Evolutionary conservation across 1,139 yeast species (phyloP).

Genomic region (Suhomyces wounanorum): DNA sequence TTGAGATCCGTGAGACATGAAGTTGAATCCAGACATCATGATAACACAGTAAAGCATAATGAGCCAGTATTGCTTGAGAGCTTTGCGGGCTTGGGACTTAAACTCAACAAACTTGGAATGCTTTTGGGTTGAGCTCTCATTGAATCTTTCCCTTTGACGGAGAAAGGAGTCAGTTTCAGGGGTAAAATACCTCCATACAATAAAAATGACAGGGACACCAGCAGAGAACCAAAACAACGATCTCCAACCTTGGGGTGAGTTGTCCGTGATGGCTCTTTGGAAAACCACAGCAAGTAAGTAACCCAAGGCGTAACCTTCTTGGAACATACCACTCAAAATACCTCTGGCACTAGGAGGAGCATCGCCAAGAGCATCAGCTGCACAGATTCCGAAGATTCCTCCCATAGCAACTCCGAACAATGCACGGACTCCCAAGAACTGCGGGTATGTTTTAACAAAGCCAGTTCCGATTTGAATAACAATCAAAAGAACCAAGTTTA

Average conservation of each 20-base stretch:
- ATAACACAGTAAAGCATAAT: constrained; percentile 37
- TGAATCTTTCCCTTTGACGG: constrained; percentile 26
- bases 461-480: constrained; percentile 45
- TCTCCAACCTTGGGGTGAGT: constrained; percentile 40
- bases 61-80: constrained; percentile 41
- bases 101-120: constrained; percentile 21
- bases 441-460: constrained; percentile 38
- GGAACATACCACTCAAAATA: constrained; percentile 42
- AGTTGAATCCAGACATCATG: constrained; percentile 48
- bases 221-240: constrained; percentile 46
- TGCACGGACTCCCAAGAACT: constrained; percentile 44
- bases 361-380: constrained; percentile 43
- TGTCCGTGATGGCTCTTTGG: constrained; percentile 42
- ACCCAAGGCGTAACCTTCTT: constrained; percentile 49
- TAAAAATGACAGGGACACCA: constrained; percentile 42
- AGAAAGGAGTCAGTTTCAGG: constrained; percentile 43
- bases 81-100: constrained; percentile 27
- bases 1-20: constrained; percentile 74
- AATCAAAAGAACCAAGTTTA: constrained; percentile 32
- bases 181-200: constrained; percentile 36
- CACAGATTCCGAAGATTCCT: constrained; percentile 41
- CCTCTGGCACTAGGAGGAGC: constrained; percentile 42
- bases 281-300: constrained; percentile 45
- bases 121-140: constrained; percentile 18
- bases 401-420: constrained; percentile 49